Percentiles rank a stretch among this genome's conserved stretches.
These are phyloP conservation scores for Mortierella sp. DNA, from an alignment of 371 early-diverging fungal species.

Conservation along the genomic window DNA sequence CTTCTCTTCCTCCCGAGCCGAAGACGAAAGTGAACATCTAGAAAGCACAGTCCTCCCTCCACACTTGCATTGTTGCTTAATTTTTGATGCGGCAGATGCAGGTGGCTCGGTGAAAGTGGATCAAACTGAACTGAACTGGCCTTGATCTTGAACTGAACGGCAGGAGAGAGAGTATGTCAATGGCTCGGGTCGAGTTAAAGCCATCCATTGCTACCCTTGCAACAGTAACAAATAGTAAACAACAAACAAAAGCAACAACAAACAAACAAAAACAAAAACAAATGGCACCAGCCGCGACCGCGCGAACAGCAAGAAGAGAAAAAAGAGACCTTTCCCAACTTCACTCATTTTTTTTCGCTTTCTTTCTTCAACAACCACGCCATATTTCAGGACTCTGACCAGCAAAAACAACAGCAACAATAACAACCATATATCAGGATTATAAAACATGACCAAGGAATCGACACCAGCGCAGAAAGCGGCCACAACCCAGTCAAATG, in stretches of 20 bases:
- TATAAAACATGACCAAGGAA: constrained; percentile 2
- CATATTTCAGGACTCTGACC: not conserved
- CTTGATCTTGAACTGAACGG: too few species aligned
- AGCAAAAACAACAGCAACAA: not conserved
- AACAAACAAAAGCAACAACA: not conserved
- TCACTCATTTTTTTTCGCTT: not conserved
- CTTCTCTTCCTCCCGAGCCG: not conserved
- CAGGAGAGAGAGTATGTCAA: not conserved
- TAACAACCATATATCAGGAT: not conserved
- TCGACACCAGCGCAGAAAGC: not conserved
- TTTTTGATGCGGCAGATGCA: not conserved
- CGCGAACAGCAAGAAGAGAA: not conserved
- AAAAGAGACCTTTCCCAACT: not conserved
- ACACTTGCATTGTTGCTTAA: not conserved
- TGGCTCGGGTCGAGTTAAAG: not conserved
- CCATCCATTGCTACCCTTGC: not conserved
- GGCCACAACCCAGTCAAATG: not conserved
- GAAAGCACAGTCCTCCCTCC: not conserved
- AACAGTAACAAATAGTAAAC: not conserved
- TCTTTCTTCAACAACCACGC: not conserved
- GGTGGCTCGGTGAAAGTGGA: not conserved
- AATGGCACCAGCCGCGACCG: not conserved
- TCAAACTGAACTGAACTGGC: too few species aligned
- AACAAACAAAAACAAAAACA: not conserved
- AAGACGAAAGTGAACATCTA: not conserved